Evolutionary conservation across 257 asterid species (phyloP).

Genomic region (Agastache rugosa): DNA sequence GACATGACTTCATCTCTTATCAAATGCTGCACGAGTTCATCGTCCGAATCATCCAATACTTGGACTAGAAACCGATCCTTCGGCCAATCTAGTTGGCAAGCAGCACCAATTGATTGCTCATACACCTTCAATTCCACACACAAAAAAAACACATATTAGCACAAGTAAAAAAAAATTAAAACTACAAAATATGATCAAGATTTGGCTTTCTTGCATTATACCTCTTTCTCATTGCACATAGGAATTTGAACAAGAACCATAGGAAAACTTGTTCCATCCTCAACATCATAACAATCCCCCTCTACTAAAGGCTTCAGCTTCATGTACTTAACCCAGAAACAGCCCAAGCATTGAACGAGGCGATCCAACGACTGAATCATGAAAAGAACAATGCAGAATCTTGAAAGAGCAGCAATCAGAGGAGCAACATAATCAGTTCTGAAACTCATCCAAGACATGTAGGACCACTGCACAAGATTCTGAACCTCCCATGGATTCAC

Average conservation of each 20-base stretch:
- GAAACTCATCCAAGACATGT: constrained; percentile 71
- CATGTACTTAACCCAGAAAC: constrained; percentile 39
- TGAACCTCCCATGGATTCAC: constrained; percentile 74
- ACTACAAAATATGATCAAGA: background rate
- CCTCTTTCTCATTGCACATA: constrained; percentile 67
- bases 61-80: constrained; percentile 81
- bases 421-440: constrained; percentile 78
- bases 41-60: constrained; percentile 90
- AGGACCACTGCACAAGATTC: constrained; percentile 61
- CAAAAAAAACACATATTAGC: background rate
- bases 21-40: constrained; percentile 61
- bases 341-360: constrained; percentile 43
- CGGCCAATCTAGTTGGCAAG: constrained; percentile 86
- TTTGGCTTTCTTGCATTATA: constrained; percentile 25
- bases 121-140: constrained; percentile 53
- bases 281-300: constrained; percentile 27
- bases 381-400: constrained; percentile 46
- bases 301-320: constrained; percentile 31
- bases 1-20: constrained; percentile 67
- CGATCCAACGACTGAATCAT: constrained; percentile 47
- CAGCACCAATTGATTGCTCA: constrained; percentile 84
- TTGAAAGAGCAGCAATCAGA: constrained; percentile 53
- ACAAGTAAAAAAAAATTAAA: background rate
- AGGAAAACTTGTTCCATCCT: constrained; percentile 42
- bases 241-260: constrained; percentile 52